Evolutionary conservation across 1,284 basidiomycete species (phyloP).

Genomic region (Stereum hirsutum): DNA sequence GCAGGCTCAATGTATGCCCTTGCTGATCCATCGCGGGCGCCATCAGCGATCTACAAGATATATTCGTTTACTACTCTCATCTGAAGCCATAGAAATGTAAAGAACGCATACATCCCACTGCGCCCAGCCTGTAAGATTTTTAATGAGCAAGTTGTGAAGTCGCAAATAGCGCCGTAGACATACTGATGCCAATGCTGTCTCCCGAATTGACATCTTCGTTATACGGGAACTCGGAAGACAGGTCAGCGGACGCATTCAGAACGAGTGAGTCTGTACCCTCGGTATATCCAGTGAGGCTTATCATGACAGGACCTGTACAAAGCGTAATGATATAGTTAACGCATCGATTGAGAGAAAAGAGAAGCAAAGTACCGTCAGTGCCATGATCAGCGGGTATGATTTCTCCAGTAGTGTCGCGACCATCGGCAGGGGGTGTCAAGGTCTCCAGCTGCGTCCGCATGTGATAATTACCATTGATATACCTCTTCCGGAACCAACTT

Average conservation of each 20-base stretch:
- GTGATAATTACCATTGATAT: conserved; percentile 11
- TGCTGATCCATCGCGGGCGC: conserved; percentile 22
- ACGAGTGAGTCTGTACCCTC: conserved; percentile 4
- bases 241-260: conserved; percentile 10
- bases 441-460: conserved; percentile 17
- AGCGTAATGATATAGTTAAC: no score
- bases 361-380: not conserved
- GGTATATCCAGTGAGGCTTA: not conserved
- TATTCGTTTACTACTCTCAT: conserved; percentile 6
- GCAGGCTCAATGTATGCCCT: conserved; percentile 20
- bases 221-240: conserved; percentile 17
- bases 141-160: not conserved
- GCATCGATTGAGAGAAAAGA: no score
- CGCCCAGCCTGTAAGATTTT: not conserved
- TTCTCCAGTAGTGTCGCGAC: conserved; percentile 10
- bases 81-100: not conserved
- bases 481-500: no score
- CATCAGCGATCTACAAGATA: conserved; percentile 15
- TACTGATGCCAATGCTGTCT: conserved; percentile 20
- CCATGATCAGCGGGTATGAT: conserved; percentile 13
- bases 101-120: not conserved
- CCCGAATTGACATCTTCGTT: conserved; percentile 24
- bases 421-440: conserved; percentile 13
- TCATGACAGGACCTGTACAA: no score
- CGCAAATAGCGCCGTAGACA: not conserved